phyloP scores from a whole-genome alignment of 331 rosid species.

The Spiraea crenata region DNA sequence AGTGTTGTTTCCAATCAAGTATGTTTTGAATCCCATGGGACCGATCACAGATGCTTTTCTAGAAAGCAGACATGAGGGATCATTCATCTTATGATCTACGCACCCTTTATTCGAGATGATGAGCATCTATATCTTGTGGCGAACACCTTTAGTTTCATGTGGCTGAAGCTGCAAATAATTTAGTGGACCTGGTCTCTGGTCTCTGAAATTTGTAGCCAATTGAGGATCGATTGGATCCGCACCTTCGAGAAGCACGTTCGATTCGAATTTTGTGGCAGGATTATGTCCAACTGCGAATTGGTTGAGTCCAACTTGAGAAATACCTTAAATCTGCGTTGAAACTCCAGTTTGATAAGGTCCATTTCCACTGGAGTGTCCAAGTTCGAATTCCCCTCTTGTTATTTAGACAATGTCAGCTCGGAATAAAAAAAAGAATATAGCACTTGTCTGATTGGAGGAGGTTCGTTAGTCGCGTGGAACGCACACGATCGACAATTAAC shows the following conservation, averaged over 20 bases:
- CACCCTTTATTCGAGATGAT: constrained; percentile 9
- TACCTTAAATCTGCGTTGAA: no score
- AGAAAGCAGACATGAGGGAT: background rate
- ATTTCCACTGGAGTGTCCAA: no score
- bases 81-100: background rate
- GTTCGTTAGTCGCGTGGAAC: no score
- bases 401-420: no score
- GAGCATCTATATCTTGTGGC: constrained; percentile 9
- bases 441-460: no score
- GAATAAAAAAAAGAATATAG: no score
- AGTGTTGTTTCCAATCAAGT: background rate
- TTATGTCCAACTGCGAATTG: no score
- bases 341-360: no score
- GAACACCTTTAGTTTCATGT: background rate
- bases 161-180: background rate
- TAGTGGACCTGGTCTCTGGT: background rate
- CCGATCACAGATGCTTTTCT: background rate
- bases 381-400: no score
- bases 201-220: background rate
- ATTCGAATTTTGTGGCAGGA: no score
- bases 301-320: no score
- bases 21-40: background rate
- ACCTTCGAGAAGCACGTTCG: background rate
- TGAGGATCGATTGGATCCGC: background rate
- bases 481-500: background rate